Evolutionary conservation across 2,329 filamentous ascomycete species (phyloP).

Genomic region (Biscogniauxia sp.): DNA sequence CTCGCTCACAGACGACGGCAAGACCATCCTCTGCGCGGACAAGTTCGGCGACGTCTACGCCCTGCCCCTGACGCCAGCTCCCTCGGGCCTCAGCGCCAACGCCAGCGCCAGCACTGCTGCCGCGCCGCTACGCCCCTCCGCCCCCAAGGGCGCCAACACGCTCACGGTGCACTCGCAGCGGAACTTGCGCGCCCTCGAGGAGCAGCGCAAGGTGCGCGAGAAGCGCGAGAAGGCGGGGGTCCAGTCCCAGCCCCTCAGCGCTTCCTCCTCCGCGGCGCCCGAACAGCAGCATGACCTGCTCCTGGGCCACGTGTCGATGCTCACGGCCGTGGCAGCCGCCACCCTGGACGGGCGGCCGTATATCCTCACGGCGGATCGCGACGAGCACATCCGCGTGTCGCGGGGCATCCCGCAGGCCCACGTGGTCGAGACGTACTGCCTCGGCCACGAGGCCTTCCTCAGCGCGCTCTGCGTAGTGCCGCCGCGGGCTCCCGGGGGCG

Average conservation of each 20-base stretch:
- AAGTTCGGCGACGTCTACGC: slow-evolving; percentile 98
- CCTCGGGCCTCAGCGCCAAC: slow-evolving; percentile 17
- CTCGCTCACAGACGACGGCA: slow-evolving; percentile 64
- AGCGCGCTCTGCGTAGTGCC: slow-evolving; percentile 67
- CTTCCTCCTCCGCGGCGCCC: slow-evolving; percentile 25
- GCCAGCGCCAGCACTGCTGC: slow-evolving; percentile 11
- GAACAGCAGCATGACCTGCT: slow-evolving; percentile 74
- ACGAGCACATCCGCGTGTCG: slow-evolving; percentile 82
- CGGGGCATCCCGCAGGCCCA: slow-evolving; percentile 78
- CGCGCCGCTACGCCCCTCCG: slow-evolving; percentile 20
- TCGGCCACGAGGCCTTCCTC: slow-evolving; percentile 85
- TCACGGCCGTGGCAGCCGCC: slow-evolving; percentile 69
- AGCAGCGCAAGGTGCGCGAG: slow-evolving; percentile 46
- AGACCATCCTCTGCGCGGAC: slow-evolving; percentile 78
- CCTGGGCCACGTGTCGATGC: slow-evolving; percentile 91
- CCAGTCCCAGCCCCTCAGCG: slow-evolving; percentile 15
- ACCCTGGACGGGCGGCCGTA: slow-evolving; percentile 43
- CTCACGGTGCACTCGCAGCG: slow-evolving; percentile 63
- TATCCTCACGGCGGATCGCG: slow-evolving; percentile 56
- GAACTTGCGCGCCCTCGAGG: slow-evolving; percentile 58
- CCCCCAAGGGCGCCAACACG: slow-evolving; percentile 52
- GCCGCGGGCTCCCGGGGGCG: no score
- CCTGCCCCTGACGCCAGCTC: slow-evolving; percentile 62
- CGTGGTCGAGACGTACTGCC: slow-evolving; percentile 84
- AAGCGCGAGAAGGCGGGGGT: slow-evolving; percentile 22